A percentile compares a stretch with the other conserved stretches of the same genome.
Conservation (phyloP, 225 moss, liverwort and hornwort species). For the Straminergon stramineum region DNA sequence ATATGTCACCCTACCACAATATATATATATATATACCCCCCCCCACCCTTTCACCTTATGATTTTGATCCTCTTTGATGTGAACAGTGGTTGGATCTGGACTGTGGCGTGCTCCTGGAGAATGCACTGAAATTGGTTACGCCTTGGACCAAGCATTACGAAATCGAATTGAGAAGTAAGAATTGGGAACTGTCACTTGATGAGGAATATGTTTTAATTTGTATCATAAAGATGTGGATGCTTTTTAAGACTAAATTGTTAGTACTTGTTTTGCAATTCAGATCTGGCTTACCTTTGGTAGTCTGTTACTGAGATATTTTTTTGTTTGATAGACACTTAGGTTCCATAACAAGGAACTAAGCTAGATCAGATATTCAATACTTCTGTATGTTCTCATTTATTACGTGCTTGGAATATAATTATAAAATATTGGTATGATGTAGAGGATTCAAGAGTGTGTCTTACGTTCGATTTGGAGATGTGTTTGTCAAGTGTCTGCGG, state of each 20-base stretch:
- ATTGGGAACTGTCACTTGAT: background rate
- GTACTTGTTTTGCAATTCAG: background rate
- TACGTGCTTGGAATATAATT: background rate
- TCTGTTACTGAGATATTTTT: background rate
- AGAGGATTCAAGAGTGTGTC: slow-evolving; percentile 83
- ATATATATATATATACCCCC: background rate
- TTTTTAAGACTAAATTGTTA: background rate
- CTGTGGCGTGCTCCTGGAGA: slow-evolving; percentile 85
- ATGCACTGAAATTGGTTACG: slow-evolving; percentile 66
- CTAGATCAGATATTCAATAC: background rate
- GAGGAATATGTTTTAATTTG: background rate
- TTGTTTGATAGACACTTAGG: background rate
- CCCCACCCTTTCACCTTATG: background rate
- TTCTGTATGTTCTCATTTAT: background rate
- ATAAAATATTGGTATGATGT: background rate
- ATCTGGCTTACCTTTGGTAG: background rate
- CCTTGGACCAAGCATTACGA: slow-evolving; percentile 77
- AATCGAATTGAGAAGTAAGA: slow-evolving; percentile 90
- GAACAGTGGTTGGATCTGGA: slow-evolving; percentile 72
- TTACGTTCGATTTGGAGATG: slow-evolving; percentile 95
- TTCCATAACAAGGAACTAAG: background rate
- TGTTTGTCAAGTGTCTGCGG: slow-evolving; percentile 80
- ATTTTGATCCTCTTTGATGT: background rate
- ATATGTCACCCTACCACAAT: background rate
- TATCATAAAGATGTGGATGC: background rate